Evolutionary conservation across 108 stramenopile species (phyloP).

Genomic region (Conticribra guillardii): DNA sequence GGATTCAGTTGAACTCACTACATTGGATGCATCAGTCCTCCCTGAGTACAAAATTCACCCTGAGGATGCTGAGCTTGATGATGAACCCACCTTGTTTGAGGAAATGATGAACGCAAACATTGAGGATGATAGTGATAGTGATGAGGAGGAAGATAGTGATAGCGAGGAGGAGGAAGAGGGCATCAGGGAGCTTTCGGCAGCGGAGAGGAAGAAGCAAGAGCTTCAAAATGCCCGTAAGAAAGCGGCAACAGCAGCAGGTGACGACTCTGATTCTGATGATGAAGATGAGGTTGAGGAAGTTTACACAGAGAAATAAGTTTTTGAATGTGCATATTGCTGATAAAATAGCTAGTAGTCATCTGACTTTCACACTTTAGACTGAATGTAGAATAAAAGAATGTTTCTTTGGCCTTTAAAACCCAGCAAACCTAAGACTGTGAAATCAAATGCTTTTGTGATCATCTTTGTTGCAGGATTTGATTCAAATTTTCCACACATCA

Average conservation of each 20-base stretch:
- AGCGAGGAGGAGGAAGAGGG: conserved; percentile 61
- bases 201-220: conserved; percentile 83
- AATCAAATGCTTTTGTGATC: too few species aligned
- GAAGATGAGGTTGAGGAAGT: conserved; percentile 89
- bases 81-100: conserved; percentile 99
- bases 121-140: conserved; percentile 85
- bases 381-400: too few species aligned
- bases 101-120: conserved; percentile 92
- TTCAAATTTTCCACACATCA: too few species aligned
- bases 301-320: conserved; percentile 52
- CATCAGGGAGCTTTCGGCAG: conserved; percentile 72
- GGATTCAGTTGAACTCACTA: conserved; percentile 69
- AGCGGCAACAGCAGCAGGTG: conserved; percentile 62
- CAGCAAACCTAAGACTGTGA: too few species aligned
- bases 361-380: too few species aligned
- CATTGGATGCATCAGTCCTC: conserved; percentile 86
- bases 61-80: conserved; percentile 97
- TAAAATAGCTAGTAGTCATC: conserved; percentile 1
- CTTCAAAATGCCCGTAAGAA: conserved; percentile 81
- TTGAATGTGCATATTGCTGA: background rate
- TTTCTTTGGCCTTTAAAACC: too few species aligned
- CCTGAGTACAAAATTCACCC: conserved; percentile 96
- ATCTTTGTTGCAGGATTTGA: too few species aligned
- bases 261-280: conserved; percentile 74
- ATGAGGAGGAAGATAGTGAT: conserved; percentile 79